Evolutionary conservation across 768 basidiomycete species (phyloP).

Genomic region (Mycena vulgaris): DNA sequence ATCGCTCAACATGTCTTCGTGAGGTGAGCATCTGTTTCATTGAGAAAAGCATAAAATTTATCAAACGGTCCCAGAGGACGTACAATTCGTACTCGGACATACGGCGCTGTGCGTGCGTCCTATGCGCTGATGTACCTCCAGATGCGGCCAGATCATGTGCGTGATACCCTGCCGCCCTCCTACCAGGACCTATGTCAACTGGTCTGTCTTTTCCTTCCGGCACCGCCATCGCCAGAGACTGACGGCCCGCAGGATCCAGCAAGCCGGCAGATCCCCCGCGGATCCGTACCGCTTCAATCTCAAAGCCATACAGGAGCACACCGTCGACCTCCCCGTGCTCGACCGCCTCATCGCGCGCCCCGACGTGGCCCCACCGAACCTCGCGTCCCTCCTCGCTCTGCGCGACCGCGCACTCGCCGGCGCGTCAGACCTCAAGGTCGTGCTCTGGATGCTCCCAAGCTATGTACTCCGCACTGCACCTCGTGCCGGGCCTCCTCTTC

Average conservation of each 20-base stretch:
- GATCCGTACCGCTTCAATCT: constrained; percentile 75
- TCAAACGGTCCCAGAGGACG: constrained; percentile 79
- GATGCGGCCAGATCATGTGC: constrained; percentile 37
- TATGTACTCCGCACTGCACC: constrained; percentile 90
- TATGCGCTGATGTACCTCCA: too few species aligned
- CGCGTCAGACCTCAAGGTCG: constrained; percentile 77
- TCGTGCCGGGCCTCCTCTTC: constrained; percentile 90
- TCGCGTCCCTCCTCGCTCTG: constrained; percentile 60
- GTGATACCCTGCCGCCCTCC: constrained; percentile 40
- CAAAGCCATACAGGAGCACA: constrained; percentile 70
- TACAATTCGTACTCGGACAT: constrained; percentile 72
- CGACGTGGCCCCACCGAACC: constrained; percentile 69
- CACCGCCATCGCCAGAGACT: neutral
- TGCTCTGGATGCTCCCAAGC: constrained; percentile 88
- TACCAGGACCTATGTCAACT: constrained; percentile 77
- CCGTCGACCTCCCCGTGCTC: constrained; percentile 69
- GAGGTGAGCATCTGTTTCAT: constrained; percentile 63
- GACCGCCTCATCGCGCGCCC: constrained; percentile 65
- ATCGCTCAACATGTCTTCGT: constrained; percentile 94
- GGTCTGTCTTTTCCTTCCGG: too few species aligned
- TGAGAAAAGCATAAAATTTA: too few species aligned
- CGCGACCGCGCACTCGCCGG: constrained; percentile 60
- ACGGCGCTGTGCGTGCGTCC: constrained; percentile 26
- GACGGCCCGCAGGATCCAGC: constrained; percentile 67
- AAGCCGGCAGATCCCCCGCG: constrained; percentile 75